These are phyloP conservation scores for Setomelanomma holmii DNA, from an alignment of 2,329 filamentous ascomycete genomes.

Conservation along the genomic window DNA sequence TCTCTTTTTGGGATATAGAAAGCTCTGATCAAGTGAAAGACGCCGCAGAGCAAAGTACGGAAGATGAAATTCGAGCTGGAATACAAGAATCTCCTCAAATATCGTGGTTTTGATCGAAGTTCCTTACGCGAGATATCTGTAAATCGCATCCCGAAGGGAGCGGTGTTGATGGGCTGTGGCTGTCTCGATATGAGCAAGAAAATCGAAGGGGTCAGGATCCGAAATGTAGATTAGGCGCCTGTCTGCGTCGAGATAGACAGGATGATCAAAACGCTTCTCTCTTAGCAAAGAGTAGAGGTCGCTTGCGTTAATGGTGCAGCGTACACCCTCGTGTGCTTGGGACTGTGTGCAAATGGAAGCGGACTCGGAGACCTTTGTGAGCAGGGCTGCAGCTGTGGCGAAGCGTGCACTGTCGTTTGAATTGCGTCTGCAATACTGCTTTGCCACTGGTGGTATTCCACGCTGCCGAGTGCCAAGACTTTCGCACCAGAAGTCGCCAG, in stretches of 20 bases:
- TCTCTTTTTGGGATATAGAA: background rate
- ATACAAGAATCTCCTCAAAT: background rate
- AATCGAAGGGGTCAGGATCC: slow-evolving; percentile 2
- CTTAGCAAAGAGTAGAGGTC: background rate
- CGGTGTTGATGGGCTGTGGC: background rate
- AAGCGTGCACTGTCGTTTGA: too few species aligned
- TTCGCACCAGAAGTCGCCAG: too few species aligned
- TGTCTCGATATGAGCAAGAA: background rate
- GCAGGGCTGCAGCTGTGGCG: too few species aligned
- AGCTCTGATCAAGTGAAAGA: background rate
- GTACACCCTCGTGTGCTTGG: background rate
- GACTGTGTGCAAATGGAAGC: too few species aligned
- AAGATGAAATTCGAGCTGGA: slow-evolving; percentile 7
- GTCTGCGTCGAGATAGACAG: slow-evolving; percentile 2
- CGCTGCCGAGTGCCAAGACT: too few species aligned
- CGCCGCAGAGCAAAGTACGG: slow-evolving; percentile 8
- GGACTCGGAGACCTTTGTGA: too few species aligned
- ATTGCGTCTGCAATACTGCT: too few species aligned
- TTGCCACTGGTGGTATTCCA: too few species aligned
- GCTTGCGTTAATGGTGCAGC: background rate
- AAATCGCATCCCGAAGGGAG: background rate
- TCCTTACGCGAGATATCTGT: background rate
- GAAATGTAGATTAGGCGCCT: slow-evolving; percentile 3
- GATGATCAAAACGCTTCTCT: slow-evolving; percentile 6
- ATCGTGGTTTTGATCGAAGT: slow-evolving; percentile 1